phyloP scores from a whole-genome alignment of 495 filamentous ascomycete species.

The Recurvomyces mirabilis region DNA sequence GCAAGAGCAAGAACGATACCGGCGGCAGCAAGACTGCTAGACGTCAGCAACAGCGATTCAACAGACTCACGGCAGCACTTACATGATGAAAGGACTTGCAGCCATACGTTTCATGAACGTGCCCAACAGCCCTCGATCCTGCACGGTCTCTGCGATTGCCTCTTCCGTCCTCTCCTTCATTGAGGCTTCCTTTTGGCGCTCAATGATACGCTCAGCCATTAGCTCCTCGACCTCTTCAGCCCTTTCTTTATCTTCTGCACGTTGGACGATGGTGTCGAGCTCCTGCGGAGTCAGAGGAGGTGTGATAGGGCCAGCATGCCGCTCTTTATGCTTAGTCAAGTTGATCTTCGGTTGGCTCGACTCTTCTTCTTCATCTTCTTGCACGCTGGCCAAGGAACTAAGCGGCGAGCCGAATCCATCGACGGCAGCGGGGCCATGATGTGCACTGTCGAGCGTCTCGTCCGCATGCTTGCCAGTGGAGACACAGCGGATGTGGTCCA shows the following conservation, averaged over 20 bases:
- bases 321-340: slow-evolving; percentile 1
- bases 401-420: background rate
- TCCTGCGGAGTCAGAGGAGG: slow-evolving; percentile 16
- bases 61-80: background rate
- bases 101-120: background rate
- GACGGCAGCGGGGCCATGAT: background rate
- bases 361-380: slow-evolving; percentile 15
- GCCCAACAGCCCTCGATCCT: background rate
- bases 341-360: background rate
- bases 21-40: background rate
- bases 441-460: background rate
- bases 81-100: background rate
- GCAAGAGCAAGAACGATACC: slow-evolving; percentile 3
- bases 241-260: background rate
- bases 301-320: slow-evolving; percentile 4
- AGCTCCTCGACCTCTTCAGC: slow-evolving; percentile 3
- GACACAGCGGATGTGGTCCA: slow-evolving; percentile 11
- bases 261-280: background rate
- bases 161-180: background rate
- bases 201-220: background rate
- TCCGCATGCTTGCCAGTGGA: slow-evolving; percentile 4
- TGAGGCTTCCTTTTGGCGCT: background rate
- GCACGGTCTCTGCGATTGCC: background rate
- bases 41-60: background rate
- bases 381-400: slow-evolving; percentile 10